phyloP scores from a whole-genome alignment of 208 protist genomes.

The Acanthamoeba divionensis region DNA sequence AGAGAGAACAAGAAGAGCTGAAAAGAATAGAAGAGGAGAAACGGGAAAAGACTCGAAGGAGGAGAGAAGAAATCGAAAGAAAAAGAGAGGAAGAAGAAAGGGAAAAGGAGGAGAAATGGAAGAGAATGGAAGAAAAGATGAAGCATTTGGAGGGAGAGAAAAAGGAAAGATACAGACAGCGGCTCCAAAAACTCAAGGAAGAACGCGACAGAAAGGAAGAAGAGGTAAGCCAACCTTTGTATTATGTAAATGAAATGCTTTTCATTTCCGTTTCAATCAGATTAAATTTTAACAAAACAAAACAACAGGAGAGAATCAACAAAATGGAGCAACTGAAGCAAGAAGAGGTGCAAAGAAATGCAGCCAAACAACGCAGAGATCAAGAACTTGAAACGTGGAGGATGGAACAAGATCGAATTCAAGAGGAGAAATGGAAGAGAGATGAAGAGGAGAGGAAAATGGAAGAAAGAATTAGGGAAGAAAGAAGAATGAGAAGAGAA shows the following conservation, averaged over 20 bases:
- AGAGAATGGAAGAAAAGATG: background rate
- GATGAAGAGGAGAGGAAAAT: background rate
- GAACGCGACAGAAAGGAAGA: conserved; percentile 26
- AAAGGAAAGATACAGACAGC: conserved; percentile 32
- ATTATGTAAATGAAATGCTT: background rate
- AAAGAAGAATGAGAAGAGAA: no score
- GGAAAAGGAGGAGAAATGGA: background rate
- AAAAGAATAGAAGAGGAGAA: background rate
- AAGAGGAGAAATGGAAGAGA: background rate
- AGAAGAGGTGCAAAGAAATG: background rate
- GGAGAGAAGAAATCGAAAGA: background rate
- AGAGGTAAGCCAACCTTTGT: background rate
- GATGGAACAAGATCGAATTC: background rate
- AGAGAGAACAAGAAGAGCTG: background rate
- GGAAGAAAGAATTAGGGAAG: background rate
- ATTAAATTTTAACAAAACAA: no score
- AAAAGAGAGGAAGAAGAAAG: background rate
- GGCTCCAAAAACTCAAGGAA: conserved; percentile 10
- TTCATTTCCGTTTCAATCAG: no score
- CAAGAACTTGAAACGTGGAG: background rate
- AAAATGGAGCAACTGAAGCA: conserved; percentile 42
- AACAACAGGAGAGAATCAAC: background rate
- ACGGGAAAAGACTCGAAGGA: background rate
- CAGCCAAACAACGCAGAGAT: background rate
- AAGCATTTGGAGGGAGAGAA: conserved; percentile 26